phyloP scores from a whole-genome alignment of 176 grass and related monocot genomes.

The Sorghum bicolor region DNA sequence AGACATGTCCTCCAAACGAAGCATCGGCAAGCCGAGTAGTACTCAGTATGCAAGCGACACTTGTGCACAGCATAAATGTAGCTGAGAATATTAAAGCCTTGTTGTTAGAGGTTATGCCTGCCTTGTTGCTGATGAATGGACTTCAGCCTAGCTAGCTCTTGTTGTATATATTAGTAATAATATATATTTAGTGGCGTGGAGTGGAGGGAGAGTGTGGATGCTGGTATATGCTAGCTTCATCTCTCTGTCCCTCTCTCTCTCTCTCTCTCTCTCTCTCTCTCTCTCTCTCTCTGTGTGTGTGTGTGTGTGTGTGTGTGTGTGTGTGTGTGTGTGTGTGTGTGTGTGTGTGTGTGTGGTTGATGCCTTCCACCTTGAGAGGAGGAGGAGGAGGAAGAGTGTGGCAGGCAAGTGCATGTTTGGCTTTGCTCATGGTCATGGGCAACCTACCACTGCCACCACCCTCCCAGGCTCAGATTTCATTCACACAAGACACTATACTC shows the following conservation, averaged over 20 bases:
- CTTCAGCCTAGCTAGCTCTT: background rate
- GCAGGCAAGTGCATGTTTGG: conserved; percentile 22
- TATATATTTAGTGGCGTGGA: conserved; percentile 29
- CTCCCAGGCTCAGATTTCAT: background rate
- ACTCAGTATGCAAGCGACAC: background rate
- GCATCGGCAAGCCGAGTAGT: background rate
- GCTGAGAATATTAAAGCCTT: background rate
- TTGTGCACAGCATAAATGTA: background rate
- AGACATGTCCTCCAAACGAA: background rate
- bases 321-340: too few relatives aligned
- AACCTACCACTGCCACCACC: background rate
- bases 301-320: too few relatives aligned
- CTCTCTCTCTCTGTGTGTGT: too few relatives aligned
- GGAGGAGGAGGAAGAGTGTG: background rate
- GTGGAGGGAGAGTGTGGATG: conserved; percentile 32
- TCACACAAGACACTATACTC: background rate
- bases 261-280: too few relatives aligned
- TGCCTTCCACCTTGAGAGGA: conserved; percentile 15
- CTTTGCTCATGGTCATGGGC: conserved; percentile 30
- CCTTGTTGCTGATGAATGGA: conserved; percentile 10
- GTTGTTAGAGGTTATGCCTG: conserved; percentile 3
- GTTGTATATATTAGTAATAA: background rate
- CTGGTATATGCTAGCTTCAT: background rate
- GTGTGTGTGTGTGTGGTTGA: background rate
- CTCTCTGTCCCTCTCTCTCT: background rate